Evolutionary conservation across 1,284 basidiomycete genomes (phyloP).

Genomic region (Cutaneotrichosporon cutaneum): DNA sequence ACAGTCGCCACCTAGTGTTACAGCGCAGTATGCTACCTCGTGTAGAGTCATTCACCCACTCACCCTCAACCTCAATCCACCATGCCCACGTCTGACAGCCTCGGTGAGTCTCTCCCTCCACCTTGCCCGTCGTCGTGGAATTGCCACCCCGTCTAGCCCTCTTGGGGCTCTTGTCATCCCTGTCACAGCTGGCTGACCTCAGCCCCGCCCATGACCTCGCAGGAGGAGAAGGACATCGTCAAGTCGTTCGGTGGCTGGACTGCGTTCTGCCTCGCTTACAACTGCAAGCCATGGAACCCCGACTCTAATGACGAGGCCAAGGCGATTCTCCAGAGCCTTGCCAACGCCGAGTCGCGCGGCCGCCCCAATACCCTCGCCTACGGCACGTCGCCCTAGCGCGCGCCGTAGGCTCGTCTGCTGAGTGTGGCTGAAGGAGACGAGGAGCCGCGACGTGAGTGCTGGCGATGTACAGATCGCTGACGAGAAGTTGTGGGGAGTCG

Average conservation of each 20-base stretch:
- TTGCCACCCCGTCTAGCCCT: background rate
- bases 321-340: conserved; percentile 11
- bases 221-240: conserved; percentile 19
- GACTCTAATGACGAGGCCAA: conserved; percentile 26
- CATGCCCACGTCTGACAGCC: conserved; percentile 2
- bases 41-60: background rate
- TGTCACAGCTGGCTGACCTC: background rate
- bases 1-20: background rate
- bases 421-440: too few relatives aligned
- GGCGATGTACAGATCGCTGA: too few relatives aligned
- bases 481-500: too few relatives aligned
- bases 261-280: conserved; percentile 24
- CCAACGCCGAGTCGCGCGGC: background rate
- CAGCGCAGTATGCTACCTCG: background rate
- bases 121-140: too few relatives aligned
- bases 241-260: conserved; percentile 30
- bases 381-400: conserved; percentile 3
- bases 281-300: conserved; percentile 25
- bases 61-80: background rate
- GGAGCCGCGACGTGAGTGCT: too few relatives aligned
- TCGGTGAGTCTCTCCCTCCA: background rate
- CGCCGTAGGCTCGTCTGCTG: too few relatives aligned
- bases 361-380: background rate
- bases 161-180: background rate
- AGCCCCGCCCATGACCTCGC: conserved; percentile 14